Base-by-base conservation (phyloP, 371 early-diverging fungal genomes). In the Circinella minor region DNA sequence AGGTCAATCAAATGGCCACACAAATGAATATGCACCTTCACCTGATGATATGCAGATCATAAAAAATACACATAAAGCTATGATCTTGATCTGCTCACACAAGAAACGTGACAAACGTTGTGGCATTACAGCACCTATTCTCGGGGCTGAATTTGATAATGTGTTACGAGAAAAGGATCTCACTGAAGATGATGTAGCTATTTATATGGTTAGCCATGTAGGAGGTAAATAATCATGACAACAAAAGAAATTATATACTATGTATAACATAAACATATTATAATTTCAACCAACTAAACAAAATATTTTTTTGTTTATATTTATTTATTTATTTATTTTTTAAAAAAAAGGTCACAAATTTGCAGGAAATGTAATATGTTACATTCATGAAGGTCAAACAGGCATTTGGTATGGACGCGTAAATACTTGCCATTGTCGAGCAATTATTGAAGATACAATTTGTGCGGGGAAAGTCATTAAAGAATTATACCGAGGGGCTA, bases 51-150 rank as follows among this genome's bases (percentile, higher is more conserved):
- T 81, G 54, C 49, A 51, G 0, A 87, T 83, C 0, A 75, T 79
- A 14, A 79, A 78, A 15, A 82, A 82, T 15, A 84, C 85, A 0
- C 86, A 86, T 63, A 68, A 78, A 6, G 81, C 83, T 9, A 79
- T 85, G 67, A 81, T 94, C 9, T 76, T 94, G 71, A 91, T 94
- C 37, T 94, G 95, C 74, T 90, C 91, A 9, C 95, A 94, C 77
- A 83, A 85, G 66, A 87, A 87, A 65, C 83, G 95, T 55, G 95
- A 94, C 73, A 93, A 92, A 79, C 86, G 93, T 3, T 94, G 95
- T 72, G 93, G 93, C 37, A 84, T 92, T 15, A 86, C 91, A 0
- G 95, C 92, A 0, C 92, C 93, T 3, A 78, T 92, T 63, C 79
- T 94, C 47, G 79, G 85, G 14, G 79, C 88, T 14, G 92, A 92